Percentiles rank a stretch among this genome's conserved stretches.
These are phyloP conservation scores for Gloeopeniophorella convolvens DNA, from an alignment of 768 basidiomycete genomes.

Conservation along the genomic window DNA sequence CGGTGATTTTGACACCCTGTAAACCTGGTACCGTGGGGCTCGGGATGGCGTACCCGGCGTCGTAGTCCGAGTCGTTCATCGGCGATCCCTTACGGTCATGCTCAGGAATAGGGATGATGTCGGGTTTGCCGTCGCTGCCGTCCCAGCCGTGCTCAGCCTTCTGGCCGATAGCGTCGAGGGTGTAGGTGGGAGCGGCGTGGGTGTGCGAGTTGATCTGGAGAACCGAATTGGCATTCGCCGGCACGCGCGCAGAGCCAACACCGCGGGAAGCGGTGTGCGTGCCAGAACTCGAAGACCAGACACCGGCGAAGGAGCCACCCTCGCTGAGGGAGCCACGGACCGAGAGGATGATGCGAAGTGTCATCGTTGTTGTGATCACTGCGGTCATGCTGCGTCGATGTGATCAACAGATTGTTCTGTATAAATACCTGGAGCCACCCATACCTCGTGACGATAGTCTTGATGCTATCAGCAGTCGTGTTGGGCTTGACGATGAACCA, in stretches of 20 bases:
- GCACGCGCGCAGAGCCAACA: slow-evolving; percentile 42
- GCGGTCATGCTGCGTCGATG: slow-evolving; percentile 59
- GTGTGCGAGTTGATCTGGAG: slow-evolving; percentile 17
- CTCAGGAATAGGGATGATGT: slow-evolving; percentile 1
- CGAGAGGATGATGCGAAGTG: slow-evolving; percentile 77
- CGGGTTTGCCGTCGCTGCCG: slow-evolving; percentile 11
- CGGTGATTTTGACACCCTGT: slow-evolving; percentile 18
- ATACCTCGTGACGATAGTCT: slow-evolving; percentile 70
- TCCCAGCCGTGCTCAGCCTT: slow-evolving; percentile 18
- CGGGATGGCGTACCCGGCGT: slow-evolving; percentile 14
- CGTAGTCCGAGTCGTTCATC: slow-evolving; percentile 20
- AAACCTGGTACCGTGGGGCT: slow-evolving; percentile 4
- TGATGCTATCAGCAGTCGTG: slow-evolving; percentile 56
- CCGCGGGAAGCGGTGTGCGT: slow-evolving; percentile 37
- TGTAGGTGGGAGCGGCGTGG: slow-evolving; percentile 25
- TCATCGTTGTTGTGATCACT: slow-evolving; percentile 83
- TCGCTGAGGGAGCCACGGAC: slow-evolving; percentile 68
- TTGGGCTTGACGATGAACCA: slow-evolving; percentile 79
- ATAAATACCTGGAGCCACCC: background rate
- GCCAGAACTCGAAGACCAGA: slow-evolving; percentile 27
- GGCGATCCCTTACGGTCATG: slow-evolving; percentile 7
- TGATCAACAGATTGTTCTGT: background rate
- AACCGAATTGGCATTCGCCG: slow-evolving; percentile 20
- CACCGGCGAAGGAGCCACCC: slow-evolving; percentile 63
- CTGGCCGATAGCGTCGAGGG: slow-evolving; percentile 27